Conservation (phyloP, 2,329 filamentous ascomycete species). For the Microdochium nivale region DNA sequence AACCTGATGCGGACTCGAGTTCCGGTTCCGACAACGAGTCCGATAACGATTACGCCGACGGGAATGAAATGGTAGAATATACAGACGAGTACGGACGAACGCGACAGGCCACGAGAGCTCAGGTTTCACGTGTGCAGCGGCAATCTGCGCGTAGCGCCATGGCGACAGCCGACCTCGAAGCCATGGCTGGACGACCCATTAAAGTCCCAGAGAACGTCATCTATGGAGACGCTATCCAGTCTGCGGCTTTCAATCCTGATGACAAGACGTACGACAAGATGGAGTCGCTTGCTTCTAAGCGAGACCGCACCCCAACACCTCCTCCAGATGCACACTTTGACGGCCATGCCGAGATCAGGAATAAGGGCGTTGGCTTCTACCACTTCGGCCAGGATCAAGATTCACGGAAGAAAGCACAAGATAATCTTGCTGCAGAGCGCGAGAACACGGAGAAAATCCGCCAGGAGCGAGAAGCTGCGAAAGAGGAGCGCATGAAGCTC, state of each 20-base stretch:
- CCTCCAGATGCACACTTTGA: slow-evolving; percentile 81
- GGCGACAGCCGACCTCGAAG: slow-evolving; percentile 53
- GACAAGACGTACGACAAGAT: slow-evolving; percentile 54
- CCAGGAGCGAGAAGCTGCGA: slow-evolving; percentile 43
- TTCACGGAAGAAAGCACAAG: slow-evolving; percentile 51
- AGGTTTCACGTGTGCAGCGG: slow-evolving; percentile 56
- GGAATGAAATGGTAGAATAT: slow-evolving; percentile 67
- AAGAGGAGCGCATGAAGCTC: slow-evolving; percentile 48
- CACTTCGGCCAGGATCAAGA: slow-evolving; percentile 74
- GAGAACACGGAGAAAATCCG: slow-evolving; percentile 59
- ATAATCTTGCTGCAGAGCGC: slow-evolving; percentile 57
- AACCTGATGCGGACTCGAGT: slow-evolving; percentile 20
- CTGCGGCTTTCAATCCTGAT: slow-evolving; percentile 72
- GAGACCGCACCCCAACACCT: slow-evolving; percentile 73
- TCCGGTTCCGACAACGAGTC: slow-evolving; percentile 58
- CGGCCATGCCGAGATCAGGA: slow-evolving; percentile 72
- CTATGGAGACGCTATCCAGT: slow-evolving; percentile 77
- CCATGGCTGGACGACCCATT: slow-evolving; percentile 54
- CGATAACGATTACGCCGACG: slow-evolving; percentile 20
- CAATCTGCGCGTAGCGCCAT: slow-evolving; percentile 41
- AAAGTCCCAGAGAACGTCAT: slow-evolving; percentile 64
- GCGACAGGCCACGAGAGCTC: slow-evolving; percentile 60
- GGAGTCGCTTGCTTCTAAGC: slow-evolving; percentile 67
- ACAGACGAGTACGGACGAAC: slow-evolving; percentile 89
- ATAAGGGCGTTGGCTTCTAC: slow-evolving; percentile 86